Conservation (phyloP, 2,329 filamentous ascomycete species). For the Diatrype stigma region DNA sequence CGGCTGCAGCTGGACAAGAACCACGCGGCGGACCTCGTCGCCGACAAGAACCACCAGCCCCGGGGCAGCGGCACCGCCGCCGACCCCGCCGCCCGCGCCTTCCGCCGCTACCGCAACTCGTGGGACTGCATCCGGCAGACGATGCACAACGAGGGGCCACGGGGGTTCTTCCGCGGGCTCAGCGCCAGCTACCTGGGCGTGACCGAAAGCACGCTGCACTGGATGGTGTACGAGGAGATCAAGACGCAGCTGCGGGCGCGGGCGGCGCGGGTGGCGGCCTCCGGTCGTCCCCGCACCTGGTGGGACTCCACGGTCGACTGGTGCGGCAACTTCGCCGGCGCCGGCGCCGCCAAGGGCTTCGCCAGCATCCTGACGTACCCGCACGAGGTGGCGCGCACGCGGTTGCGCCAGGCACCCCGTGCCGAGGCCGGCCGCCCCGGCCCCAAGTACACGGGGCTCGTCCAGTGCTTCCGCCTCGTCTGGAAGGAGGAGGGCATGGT, state of each 20-base stretch:
- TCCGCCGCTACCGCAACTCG: conserved; percentile 77
- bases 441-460: conserved; percentile 81
- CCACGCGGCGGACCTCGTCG: conserved; percentile 55
- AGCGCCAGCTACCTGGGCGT: conserved; percentile 90
- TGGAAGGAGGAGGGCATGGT: conserved; percentile 85
- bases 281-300: conserved; percentile 58
- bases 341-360: conserved; percentile 79
- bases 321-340: conserved; percentile 74
- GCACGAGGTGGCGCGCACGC: conserved; percentile 83
- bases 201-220: conserved; percentile 85
- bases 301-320: conserved; percentile 76
- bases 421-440: conserved; percentile 60
- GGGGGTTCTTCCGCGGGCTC: conserved; percentile 83
- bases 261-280: conserved; percentile 53
- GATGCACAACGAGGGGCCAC: conserved; percentile 72
- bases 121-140: conserved; percentile 84
- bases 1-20: conserved; percentile 88
- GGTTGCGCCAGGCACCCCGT: conserved; percentile 79
- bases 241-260: conserved; percentile 68
- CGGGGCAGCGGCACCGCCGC: neutral
- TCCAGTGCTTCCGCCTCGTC: conserved; percentile 84
- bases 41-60: neutral
- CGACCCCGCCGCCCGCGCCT: conserved; percentile 44
- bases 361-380: conserved; percentile 85
- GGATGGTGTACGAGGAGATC: conserved; percentile 91